Evolutionary conservation across 345 rosid genomes (phyloP), one percentile per base, ranked within the genome.

Genomic region (Toxicodendron radicans): DNA sequence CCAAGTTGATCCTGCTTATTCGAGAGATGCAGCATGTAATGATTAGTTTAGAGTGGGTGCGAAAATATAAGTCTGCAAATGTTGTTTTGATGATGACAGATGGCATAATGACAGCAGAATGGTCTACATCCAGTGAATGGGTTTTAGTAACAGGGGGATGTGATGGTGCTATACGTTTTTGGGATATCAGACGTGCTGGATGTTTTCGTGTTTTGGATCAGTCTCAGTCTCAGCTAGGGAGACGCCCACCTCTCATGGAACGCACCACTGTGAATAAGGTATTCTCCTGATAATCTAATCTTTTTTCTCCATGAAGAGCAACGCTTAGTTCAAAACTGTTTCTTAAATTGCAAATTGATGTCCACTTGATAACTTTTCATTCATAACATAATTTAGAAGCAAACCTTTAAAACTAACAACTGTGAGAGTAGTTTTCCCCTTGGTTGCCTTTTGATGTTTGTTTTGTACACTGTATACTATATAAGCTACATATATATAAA

Each of bases 81-180:
- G 18, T 48, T 75, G 48, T 70, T 83, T 69, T 75, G 67, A 14
- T 80, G 85, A 69, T 74, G 79, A 76, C 86, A 91, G 99, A 90
- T 86, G 92, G 99, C 54, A 89, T 93, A 75, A 91, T 91, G 99
- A 70, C 97, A 10, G 93, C 89, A 70, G 94, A 95, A 78, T 95
- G 99, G 99, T 91, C 99, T 77, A 83, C 90, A 76, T 91, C 98
- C 53, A 92, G 88, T 79, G 99, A 95, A 82, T 95, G 94, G 95
- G 84, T 92, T 75, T 81, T 95, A 87, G 70, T 90, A 72, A 91
- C 99, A 10, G 99, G 96, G 17, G 99, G 98, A 0, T 92, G 93
- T 84, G 98, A 95, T 81, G 99, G 99, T 73, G 97, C 99, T 20
- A 95, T 91, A 83, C 92, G 99, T 35, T 90, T 93, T 74, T 95